A percentile compares a stretch with the other conserved stretches of the same genome.
phyloP scores from a whole-genome alignment of 2,329 filamentous ascomycete species.

The Rutstroemia sp. region DNA sequence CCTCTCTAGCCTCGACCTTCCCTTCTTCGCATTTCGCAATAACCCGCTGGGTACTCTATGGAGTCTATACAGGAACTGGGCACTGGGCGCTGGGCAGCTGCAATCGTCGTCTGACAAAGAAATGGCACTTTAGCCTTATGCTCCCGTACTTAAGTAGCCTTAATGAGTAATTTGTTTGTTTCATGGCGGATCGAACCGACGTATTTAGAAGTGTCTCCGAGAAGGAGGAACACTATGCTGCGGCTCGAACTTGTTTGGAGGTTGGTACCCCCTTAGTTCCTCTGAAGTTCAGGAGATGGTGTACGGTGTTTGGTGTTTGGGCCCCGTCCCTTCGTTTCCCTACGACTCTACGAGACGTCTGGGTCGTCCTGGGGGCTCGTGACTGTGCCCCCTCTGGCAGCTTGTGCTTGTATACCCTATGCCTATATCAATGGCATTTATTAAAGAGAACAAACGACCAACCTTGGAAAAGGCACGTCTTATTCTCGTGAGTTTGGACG shows the following conservation, averaged over 20 bases:
- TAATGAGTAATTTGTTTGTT: too few species aligned
- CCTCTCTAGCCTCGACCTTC: too few species aligned
- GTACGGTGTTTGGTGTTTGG: background rate
- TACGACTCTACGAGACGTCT: background rate
- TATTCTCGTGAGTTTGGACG: constrained; percentile 5
- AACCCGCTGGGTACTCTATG: too few species aligned
- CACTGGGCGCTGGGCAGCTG: background rate
- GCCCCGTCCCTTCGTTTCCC: background rate
- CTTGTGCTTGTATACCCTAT: background rate
- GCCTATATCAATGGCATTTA: constrained; percentile 2
- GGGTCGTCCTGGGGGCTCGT: background rate
- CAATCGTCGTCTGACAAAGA: background rate
- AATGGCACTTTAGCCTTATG: constrained; percentile 1
- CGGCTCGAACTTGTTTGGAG: background rate
- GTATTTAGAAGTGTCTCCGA: background rate
- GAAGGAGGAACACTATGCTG: background rate
- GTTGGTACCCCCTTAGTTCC: constrained; percentile 7
- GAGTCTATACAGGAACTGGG: too few species aligned
- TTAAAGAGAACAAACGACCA: background rate
- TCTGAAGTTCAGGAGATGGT: constrained; percentile 1
- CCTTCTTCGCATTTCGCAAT: too few species aligned
- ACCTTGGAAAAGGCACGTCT: background rate
- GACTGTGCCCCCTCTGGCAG: background rate
- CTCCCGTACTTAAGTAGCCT: too few species aligned
- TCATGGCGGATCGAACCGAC: background rate